Evolutionary conservation across 2,329 filamentous ascomycete species (phyloP).

Genomic region (Stagonosporopsis cucurbitacearum): DNA sequence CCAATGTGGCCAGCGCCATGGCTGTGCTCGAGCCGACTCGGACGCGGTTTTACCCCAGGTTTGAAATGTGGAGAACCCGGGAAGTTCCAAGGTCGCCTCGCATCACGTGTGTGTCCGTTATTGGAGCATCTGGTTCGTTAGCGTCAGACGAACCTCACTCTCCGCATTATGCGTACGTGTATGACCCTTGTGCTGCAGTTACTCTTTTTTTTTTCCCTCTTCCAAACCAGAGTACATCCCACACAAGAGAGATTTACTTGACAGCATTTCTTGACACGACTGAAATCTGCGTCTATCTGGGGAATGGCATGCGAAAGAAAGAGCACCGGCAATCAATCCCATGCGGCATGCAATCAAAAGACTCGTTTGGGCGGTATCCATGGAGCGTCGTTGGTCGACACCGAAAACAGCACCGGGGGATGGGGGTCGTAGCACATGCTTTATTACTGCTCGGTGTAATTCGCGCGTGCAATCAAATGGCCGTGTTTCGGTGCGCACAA

Average conservation of each 20-base stretch:
- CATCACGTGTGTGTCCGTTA: slow-evolving; percentile 7
- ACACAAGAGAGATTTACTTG: neutral
- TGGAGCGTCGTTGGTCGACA: neutral
- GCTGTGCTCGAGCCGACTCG: neutral
- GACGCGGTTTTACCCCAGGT: slow-evolving; percentile 10
- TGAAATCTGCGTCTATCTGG: neutral
- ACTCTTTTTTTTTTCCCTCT: no score
- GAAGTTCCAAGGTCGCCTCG: slow-evolving; percentile 1
- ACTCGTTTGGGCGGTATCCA: neutral
- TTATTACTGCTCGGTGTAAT: neutral
- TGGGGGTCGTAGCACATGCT: neutral
- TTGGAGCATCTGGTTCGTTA: neutral
- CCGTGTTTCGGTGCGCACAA: slow-evolving; percentile 9
- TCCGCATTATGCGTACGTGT: neutral
- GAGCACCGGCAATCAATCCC: neutral
- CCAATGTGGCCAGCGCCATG: neutral
- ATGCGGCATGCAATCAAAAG: neutral
- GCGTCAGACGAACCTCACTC: neutral
- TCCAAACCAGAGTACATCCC: neutral
- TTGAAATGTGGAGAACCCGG: slow-evolving; percentile 2
- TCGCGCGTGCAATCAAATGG: neutral
- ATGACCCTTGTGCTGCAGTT: neutral
- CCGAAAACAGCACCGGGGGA: neutral
- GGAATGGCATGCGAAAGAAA: neutral
- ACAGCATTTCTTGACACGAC: neutral